phyloP scores from a whole-genome alignment of 2,329 filamentous ascomycete genomes.

The Plectosphaerella cucumerina region DNA sequence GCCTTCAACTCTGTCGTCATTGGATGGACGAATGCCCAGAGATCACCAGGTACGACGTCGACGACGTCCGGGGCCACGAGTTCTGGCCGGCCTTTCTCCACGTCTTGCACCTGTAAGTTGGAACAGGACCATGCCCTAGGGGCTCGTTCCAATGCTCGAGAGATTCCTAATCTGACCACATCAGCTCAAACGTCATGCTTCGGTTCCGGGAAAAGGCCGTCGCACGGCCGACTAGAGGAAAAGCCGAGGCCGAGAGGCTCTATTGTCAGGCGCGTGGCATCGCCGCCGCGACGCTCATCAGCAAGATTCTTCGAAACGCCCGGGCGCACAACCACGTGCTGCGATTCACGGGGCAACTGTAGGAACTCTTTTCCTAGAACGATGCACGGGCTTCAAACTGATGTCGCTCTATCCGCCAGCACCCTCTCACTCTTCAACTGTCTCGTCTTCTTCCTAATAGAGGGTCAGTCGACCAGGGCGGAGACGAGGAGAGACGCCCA shows the following conservation, averaged over 20 bases:
- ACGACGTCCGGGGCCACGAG: constrained; percentile 1
- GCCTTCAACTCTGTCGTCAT: neutral
- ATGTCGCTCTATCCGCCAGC: neutral
- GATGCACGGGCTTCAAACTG: neutral
- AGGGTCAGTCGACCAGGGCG: constrained; percentile 3
- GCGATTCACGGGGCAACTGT: constrained; percentile 10
- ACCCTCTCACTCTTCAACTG: constrained; percentile 11
- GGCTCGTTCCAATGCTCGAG: neutral
- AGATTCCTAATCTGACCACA: neutral
- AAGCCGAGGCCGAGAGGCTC: constrained; percentile 1
- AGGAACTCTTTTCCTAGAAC: neutral
- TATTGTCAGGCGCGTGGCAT: constrained; percentile 8
- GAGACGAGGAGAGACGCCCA: constrained; percentile 9
- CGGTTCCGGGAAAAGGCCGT: constrained; percentile 11
- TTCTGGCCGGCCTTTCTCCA: constrained; percentile 7
- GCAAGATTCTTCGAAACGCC: constrained; percentile 11
- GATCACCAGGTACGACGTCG: neutral
- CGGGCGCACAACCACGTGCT: constrained; percentile 9
- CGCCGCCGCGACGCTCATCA: constrained; percentile 11
- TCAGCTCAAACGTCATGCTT: constrained; percentile 11
- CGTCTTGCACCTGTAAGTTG: constrained; percentile 2
- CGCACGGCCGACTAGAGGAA: constrained; percentile 1
- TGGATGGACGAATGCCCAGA: constrained; percentile 1
- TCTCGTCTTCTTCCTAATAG: constrained; percentile 10
- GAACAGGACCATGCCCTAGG: neutral